phyloP scores from a whole-genome alignment of 495 filamentous ascomycete genomes.

The Rhizodiscina lignyota region DNA sequence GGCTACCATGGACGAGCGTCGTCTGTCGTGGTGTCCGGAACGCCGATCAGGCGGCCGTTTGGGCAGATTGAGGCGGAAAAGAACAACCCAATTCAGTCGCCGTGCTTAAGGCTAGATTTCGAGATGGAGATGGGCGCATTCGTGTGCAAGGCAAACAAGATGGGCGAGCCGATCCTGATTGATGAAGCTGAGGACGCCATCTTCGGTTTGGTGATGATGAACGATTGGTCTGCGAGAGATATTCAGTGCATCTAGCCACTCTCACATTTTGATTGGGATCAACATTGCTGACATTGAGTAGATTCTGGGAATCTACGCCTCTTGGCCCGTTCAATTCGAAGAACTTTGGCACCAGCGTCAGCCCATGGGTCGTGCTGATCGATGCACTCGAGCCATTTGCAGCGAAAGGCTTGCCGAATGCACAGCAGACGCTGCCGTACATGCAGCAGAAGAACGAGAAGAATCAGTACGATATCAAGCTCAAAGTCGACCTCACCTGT shows the following conservation, averaged over 20 bases:
- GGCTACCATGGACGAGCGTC: conserved; percentile 37
- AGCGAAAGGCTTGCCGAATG: conserved; percentile 42
- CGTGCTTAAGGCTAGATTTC: conserved; percentile 57
- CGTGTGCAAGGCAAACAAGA: conserved; percentile 45
- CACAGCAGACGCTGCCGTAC: conserved; percentile 48
- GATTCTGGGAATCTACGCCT: conserved; percentile 62
- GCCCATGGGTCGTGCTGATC: conserved; percentile 72
- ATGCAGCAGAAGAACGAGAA: conserved; percentile 46
- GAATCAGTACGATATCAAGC: conserved; percentile 54
- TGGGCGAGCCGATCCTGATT: conserved; percentile 40
- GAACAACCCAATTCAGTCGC: conserved; percentile 42
- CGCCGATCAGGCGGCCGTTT: conserved; percentile 48
- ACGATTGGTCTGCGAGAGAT: conserved; percentile 89
- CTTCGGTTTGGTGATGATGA: conserved; percentile 80
- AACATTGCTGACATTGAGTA: no score
- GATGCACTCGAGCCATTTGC: conserved; percentile 68
- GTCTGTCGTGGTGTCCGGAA: conserved; percentile 25
- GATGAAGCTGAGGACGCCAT: conserved; percentile 57
- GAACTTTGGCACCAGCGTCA: conserved; percentile 84
- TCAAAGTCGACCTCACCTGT: conserved; percentile 60
- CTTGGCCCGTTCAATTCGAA: conserved; percentile 68
- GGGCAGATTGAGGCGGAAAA: conserved; percentile 59
- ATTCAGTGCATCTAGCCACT: no score
- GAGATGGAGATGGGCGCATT: conserved; percentile 84
- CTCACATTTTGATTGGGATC: no score